Evolutionary conservation across 1,284 basidiomycete species (phyloP).

Genomic region (Athelia sp.): DNA sequence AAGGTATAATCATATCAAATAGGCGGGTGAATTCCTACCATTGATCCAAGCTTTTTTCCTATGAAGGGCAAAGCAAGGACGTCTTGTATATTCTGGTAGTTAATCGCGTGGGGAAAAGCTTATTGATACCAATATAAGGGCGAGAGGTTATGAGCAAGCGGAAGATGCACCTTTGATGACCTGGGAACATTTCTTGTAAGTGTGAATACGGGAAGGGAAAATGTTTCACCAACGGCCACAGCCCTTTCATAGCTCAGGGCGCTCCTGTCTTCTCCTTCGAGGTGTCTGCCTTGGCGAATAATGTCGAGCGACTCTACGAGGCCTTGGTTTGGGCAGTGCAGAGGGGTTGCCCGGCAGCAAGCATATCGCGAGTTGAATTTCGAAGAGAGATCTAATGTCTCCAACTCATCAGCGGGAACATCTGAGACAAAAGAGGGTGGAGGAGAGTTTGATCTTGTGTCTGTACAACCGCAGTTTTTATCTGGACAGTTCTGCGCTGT

Average conservation of each 20-base stretch:
- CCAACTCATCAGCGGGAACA: conserved; percentile 1
- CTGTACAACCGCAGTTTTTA: conserved; percentile 2
- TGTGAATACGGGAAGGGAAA: not conserved
- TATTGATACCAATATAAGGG: too few species aligned
- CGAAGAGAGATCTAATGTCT: conserved; percentile 24
- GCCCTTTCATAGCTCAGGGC: conserved; percentile 64
- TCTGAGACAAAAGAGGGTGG: conserved; percentile 9
- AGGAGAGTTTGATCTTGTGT: conserved; percentile 4
- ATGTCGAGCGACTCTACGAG: conserved; percentile 53
- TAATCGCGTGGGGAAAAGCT: conserved; percentile 65
- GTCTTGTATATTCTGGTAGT: conserved; percentile 35
- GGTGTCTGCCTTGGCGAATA: conserved; percentile 48
- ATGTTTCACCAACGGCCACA: conserved; percentile 45
- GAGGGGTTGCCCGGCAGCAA: conserved; percentile 55
- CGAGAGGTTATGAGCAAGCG: too few species aligned
- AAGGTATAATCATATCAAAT: too few species aligned
- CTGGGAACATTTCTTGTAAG: conserved; percentile 27
- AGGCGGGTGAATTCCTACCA: conserved; percentile 40
- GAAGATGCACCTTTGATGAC: conserved; percentile 51
- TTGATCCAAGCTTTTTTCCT: conserved; percentile 53
- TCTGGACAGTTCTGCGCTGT: conserved; percentile 40
- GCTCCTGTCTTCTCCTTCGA: conserved; percentile 63
- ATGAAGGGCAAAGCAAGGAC: conserved; percentile 52
- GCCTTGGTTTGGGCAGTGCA: conserved; percentile 61
- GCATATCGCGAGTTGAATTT: conserved; percentile 43